Base-by-base conservation (phyloP, 192 early-diverging fungal genomes). In the Coemansia sp. region DNA sequence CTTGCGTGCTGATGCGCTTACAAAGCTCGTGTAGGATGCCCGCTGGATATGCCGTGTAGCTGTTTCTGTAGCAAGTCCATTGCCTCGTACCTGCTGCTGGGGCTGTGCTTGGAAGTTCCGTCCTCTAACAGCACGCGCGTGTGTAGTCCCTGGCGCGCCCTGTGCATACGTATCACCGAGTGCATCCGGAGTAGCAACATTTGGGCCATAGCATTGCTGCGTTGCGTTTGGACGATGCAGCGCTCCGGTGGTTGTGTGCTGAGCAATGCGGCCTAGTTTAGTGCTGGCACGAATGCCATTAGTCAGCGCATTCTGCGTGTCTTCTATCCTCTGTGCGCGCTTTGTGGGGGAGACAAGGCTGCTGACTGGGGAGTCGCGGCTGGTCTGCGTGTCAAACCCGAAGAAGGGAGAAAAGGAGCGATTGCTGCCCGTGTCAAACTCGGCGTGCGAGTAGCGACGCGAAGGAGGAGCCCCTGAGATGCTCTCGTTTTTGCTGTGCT, bases 161-260 rank as follows among this genome's bases (percentile, higher is more conserved):
- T 72, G 75, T 5, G 69, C 66, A 66, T 60, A 71, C 29, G 72
- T 63, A 39, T 81, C 78, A 60, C 78, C 75, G 15, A 59, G 52
- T 0, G 78, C 62, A 29, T 68, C 72, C 20, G 56, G 60, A 0
- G 35, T 51, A n/a, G 21, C 51, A 25, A 33, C 20, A 16, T 30
- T 18, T 26, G 55, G 15, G 21, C 29, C 64, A 9, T 62, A 58
- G 64, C 71, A 72, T 15, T 64, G 55, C 39, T 67, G 59, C 30
- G 64, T 23, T 10, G 59, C 64, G 31, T 26, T 57, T 18, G 34
- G 13, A 43, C 72, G 59, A 37, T 62, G 63, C 15, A n/a, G 21
- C 29, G 28, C 37, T 49, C 63, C 58, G 23, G 58, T 42, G 29
- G 33, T 62, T 16, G 51, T 2, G 59, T 58, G 23, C 7, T 46